A percentile compares a stretch with the other conserved stretches of the same genome.
These are phyloP conservation scores for Capronia americana DNA, from an alignment of 2,329 filamentous ascomycete genomes.

Conservation along the genomic window DNA sequence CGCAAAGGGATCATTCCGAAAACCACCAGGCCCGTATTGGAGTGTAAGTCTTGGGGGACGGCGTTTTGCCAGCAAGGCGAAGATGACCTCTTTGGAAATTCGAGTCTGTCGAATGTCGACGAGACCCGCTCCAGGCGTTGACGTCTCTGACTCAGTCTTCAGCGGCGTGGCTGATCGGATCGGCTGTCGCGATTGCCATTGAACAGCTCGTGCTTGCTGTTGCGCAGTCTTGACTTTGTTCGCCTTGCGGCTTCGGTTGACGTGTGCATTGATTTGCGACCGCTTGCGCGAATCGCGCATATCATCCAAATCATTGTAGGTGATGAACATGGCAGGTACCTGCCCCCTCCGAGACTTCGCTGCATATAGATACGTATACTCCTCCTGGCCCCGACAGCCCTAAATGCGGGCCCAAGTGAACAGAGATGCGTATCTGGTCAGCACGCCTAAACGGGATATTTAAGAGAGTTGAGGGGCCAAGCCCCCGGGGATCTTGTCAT, in stretches of 20 bases:
- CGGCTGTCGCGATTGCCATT: slow-evolving; percentile 9
- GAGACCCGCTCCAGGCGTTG: not conserved
- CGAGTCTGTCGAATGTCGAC: not conserved
- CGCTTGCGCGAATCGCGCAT: slow-evolving; percentile 19
- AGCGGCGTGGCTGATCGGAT: slow-evolving; percentile 5
- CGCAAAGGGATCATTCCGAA: slow-evolving; percentile 11
- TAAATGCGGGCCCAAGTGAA: slow-evolving; percentile 6
- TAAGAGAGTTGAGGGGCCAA: not conserved
- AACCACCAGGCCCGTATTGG: slow-evolving; percentile 3
- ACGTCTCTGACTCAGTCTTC: slow-evolving; percentile 3
- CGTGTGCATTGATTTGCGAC: slow-evolving; percentile 18
- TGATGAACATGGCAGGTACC: slow-evolving; percentile 17
- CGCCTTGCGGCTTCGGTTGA: slow-evolving; percentile 11
- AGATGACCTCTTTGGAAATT: slow-evolving; percentile 5
- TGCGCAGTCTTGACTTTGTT: slow-evolving; percentile 13
- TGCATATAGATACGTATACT: no score
- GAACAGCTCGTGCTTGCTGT: not conserved
- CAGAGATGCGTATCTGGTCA: not conserved
- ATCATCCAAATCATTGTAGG: slow-evolving; percentile 19
- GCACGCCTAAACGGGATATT: slow-evolving; percentile 3
- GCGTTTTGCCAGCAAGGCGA: slow-evolving; percentile 9
- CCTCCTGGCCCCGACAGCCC: slow-evolving; percentile 14
- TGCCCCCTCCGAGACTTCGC: not conserved
- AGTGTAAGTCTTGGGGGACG: not conserved
- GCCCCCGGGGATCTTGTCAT: not conserved